These are phyloP conservation scores for Actinidia polygama DNA, from an alignment of 179 eudicot genomes.

Conservation along the genomic window DNA sequence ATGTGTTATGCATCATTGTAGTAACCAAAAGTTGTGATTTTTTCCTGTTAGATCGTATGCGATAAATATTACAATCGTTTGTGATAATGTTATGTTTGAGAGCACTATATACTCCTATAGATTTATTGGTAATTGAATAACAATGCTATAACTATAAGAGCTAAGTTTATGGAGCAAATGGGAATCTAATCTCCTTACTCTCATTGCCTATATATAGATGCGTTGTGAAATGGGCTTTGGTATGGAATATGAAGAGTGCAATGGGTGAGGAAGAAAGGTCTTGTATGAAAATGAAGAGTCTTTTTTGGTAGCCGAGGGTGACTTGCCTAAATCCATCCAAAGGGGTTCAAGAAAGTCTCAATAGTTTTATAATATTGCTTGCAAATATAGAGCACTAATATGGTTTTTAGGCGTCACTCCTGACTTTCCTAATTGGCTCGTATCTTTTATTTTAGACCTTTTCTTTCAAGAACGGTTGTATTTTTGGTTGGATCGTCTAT, in stretches of 20 bases:
- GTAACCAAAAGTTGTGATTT: too few species aligned
- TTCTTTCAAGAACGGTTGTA: too few species aligned
- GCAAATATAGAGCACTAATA: background rate
- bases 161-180: background rate
- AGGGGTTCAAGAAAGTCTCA: too few species aligned
- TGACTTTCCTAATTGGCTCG: conserved; percentile 31
- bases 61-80: too few species aligned
- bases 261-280: conserved; percentile 36
- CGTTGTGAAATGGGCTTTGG: background rate
- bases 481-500: too few species aligned
- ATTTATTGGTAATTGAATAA: background rate
- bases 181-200: background rate
- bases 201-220: conserved; percentile 5
- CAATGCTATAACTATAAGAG: background rate
- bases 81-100: too few species aligned
- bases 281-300: conserved; percentile 48
- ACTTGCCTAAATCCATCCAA: conserved; percentile 56
- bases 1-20: too few species aligned
- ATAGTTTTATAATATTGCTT: too few species aligned
- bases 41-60: too few species aligned
- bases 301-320: conserved; percentile 65
- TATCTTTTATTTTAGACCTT: conserved; percentile 33
- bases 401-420: conserved; percentile 7
- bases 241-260: background rate
- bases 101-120: background rate